phyloP scores from a whole-genome alignment of 2,329 filamentous ascomycete genomes.

The Cladosporium phlei region DNA sequence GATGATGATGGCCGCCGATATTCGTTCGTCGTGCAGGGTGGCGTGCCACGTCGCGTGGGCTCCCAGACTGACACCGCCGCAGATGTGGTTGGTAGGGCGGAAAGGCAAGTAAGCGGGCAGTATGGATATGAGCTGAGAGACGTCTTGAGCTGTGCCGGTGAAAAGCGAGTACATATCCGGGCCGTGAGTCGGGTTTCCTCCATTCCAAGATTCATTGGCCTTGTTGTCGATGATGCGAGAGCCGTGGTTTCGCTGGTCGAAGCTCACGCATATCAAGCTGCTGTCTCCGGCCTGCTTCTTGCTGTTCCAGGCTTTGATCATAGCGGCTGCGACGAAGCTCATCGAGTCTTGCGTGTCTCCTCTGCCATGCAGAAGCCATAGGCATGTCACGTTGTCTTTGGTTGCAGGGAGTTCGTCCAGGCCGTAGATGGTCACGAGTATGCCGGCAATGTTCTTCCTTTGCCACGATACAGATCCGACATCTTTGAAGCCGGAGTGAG shows the following conservation, averaged over 20 bases:
- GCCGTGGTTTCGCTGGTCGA: slow-evolving; percentile 94
- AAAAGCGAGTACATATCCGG: slow-evolving; percentile 86
- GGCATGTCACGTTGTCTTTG: slow-evolving; percentile 58
- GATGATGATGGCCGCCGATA: slow-evolving; percentile 72
- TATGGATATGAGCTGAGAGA: slow-evolving; percentile 68
- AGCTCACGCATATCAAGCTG: slow-evolving; percentile 74
- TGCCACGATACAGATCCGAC: slow-evolving; percentile 53
- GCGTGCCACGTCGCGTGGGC: slow-evolving; percentile 85
- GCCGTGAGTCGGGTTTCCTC: slow-evolving; percentile 75
- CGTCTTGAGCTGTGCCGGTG: slow-evolving; percentile 69
- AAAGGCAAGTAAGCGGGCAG: slow-evolving; percentile 64
- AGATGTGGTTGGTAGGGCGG: slow-evolving; percentile 59
- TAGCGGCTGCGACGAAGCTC: slow-evolving; percentile 65
- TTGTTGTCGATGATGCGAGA: slow-evolving; percentile 60
- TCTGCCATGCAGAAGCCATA: slow-evolving; percentile 90
- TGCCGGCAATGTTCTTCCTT: slow-evolving; percentile 69
- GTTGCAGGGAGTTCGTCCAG: slow-evolving; percentile 62
- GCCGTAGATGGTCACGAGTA: slow-evolving; percentile 76
- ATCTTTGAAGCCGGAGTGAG: slow-evolving; percentile 28
- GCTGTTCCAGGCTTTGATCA: slow-evolving; percentile 64
- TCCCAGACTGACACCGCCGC: slow-evolving; percentile 78
- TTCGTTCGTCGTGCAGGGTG: slow-evolving; percentile 69
- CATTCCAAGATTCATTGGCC: slow-evolving; percentile 73
- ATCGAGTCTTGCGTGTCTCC: slow-evolving; percentile 67
- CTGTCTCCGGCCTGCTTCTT: slow-evolving; percentile 28